A percentile compares a stretch with the other conserved stretches of the same genome.
These are phyloP conservation scores for Dioscorea zingiberensis DNA, from an alignment of 106 monocot genomes.

Conservation along the genomic window DNA sequence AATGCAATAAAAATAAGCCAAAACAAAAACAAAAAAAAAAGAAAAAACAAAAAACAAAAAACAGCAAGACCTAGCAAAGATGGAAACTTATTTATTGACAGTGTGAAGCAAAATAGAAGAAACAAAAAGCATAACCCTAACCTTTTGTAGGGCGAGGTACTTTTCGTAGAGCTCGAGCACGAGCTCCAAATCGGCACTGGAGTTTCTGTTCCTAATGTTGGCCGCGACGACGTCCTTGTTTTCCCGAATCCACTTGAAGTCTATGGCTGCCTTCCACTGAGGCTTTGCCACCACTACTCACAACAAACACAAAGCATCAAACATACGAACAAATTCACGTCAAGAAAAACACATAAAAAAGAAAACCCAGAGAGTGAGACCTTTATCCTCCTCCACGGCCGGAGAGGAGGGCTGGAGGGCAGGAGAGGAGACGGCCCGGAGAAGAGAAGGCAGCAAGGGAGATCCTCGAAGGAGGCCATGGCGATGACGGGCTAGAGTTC, in stretches of 20 bases:
- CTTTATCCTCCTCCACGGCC: constrained; percentile 29
- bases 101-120: constrained; percentile 2
- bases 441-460: background rate
- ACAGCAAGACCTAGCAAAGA: background rate
- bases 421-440: constrained; percentile 8
- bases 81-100: background rate
- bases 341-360: background rate
- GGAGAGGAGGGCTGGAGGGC: constrained; percentile 16
- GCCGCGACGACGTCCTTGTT: constrained; percentile 65
- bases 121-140: constrained; percentile 27
- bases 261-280: constrained; percentile 91
- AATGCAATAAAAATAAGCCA: background rate
- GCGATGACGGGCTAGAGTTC: constrained; percentile 2
- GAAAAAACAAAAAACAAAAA: no score
- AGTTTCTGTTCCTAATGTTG: constrained; percentile 81
- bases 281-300: constrained; percentile 33
- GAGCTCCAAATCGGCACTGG: constrained; percentile 69
- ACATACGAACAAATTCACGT: background rate
- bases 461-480: background rate
- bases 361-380: background rate
- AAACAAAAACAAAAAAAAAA: no score
- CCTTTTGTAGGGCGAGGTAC: constrained; percentile 74
- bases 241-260: constrained; percentile 98
- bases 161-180: constrained; percentile 85
- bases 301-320: no score